These are phyloP conservation scores for Sporothrix pallida DNA, from an alignment of 2,329 filamentous ascomycete species.

Conservation along the genomic window DNA sequence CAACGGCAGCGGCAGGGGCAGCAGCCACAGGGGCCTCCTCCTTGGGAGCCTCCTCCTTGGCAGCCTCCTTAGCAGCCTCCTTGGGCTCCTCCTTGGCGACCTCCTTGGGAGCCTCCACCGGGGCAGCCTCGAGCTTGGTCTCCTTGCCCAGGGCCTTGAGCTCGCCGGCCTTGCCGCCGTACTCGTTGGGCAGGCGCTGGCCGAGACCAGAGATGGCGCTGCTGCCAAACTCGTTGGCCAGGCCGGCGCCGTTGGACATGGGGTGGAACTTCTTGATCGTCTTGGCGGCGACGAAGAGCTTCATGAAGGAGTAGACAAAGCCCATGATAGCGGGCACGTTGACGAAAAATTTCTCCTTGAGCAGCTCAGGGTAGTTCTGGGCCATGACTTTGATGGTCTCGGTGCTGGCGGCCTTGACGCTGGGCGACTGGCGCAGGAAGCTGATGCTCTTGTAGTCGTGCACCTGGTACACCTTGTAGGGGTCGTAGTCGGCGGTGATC, in stretches of 20 bases:
- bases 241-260: slow-evolving; percentile 71
- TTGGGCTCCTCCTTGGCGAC: not conserved
- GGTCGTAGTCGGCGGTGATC: slow-evolving; percentile 77
- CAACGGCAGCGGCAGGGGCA: not conserved
- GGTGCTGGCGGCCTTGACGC: slow-evolving; percentile 75
- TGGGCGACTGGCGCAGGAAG: slow-evolving; percentile 81
- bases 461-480: slow-evolving; percentile 89
- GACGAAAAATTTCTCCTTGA: slow-evolving; percentile 92
- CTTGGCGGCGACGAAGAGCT: slow-evolving; percentile 73
- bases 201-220: slow-evolving; percentile 63
- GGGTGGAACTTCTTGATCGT: slow-evolving; percentile 82
- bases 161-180: slow-evolving; percentile 72
- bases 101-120: not conserved
- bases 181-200: slow-evolving; percentile 71
- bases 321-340: slow-evolving; percentile 93
- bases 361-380: slow-evolving; percentile 84
- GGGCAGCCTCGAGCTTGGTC: slow-evolving; percentile 38
- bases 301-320: slow-evolving; percentile 79
- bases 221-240: slow-evolving; percentile 64
- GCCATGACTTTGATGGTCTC: slow-evolving; percentile 83
- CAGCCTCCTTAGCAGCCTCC: not conserved
- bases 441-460: slow-evolving; percentile 91
- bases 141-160: slow-evolving; percentile 41
- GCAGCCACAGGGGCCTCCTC: not conserved
- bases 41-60: not conserved